Percentiles rank a stretch among this genome's conserved stretches.
phyloP scores from a whole-genome alignment of 768 basidiomycete species.

The Rubroboletus satanas region DNA sequence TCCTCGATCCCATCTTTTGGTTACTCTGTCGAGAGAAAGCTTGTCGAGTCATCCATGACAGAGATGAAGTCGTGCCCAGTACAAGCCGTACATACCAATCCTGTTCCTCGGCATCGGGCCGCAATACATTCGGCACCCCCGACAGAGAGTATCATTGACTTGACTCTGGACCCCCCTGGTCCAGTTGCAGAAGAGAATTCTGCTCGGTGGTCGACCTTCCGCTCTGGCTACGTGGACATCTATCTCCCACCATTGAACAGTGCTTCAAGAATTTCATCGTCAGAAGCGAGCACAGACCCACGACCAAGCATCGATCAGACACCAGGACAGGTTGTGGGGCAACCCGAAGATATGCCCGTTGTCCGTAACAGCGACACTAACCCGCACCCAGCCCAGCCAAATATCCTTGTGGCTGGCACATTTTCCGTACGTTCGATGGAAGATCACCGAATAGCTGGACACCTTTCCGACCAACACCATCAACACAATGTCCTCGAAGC shows the following conservation, averaged over 20 bases:
- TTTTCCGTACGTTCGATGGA: neutral
- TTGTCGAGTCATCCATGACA: neutral
- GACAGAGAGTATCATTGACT: slow-evolving; percentile 6
- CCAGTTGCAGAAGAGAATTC: neutral
- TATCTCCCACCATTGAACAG: neutral
- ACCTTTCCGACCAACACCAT: neutral
- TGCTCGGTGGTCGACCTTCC: slow-evolving; percentile 24
- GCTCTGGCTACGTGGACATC: slow-evolving; percentile 24
- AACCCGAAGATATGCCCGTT: neutral
- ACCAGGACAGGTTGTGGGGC: neutral
- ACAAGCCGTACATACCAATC: neutral
- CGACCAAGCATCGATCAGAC: neutral
- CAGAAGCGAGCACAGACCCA: neutral
- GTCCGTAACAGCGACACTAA: neutral
- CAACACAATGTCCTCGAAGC: neutral
- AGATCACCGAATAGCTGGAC: neutral
- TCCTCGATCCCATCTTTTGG: neutral
- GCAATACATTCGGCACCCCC: neutral
- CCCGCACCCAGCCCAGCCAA: neutral
- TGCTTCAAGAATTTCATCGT: neutral
- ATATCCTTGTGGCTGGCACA: neutral
- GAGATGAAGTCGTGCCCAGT: neutral
- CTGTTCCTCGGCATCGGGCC: neutral
- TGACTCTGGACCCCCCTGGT: slow-evolving; percentile 1
- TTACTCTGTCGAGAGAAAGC: neutral